Base-by-base conservation (phyloP, 495 filamentous ascomycete species). In the Penicillium taxi region DNA sequence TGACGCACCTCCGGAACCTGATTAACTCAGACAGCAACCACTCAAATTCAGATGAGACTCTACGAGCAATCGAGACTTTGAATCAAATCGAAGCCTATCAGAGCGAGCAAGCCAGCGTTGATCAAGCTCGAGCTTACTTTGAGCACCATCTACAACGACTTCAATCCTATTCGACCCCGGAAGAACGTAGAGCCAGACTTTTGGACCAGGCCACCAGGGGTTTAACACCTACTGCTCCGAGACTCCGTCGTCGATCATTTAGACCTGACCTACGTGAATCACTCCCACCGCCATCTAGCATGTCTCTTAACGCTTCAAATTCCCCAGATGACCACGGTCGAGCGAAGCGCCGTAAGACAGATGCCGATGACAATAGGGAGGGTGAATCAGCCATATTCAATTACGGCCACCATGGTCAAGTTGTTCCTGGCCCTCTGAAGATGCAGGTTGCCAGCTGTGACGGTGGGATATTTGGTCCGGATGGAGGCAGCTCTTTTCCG, bases 401-500 rank as follows among this genome's bases (percentile, higher is more conserved):
- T 37, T 94, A 94, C 44, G 88, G 86, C 2, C 75, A 78, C 45
- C 83, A 77, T 52, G 88, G 88, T 12, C 87, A 94, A 52, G 81
- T 89, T 5, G 81, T 88, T 22, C 73, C 86, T 0, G 86, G 86
- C 9, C 67, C 73, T 41, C 59, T 95, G 39, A 78, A 72, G 39
- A 88, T 95, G 85, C 82, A 91, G 52, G 74, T 95, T 35, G 75
- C 79, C 12, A 86, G 76, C 67, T 96, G 88, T 50, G 90, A 96
- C 61, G 90, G 89, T 32, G 90, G 88, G 1, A 72, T 78, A 14
- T 89, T 80, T 53, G 73, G 77, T 37, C 60, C 61, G 2, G 59
- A 65, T 23, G 57, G 66, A 26, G 66, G 68, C 38, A 65, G 70
- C 13, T 87, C 86, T 48, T 69, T 69, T 25, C 77, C 81, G 18